Base-by-base conservation (phyloP, 2,329 filamentous ascomycete species). In the Aspergillus latus region DNA sequence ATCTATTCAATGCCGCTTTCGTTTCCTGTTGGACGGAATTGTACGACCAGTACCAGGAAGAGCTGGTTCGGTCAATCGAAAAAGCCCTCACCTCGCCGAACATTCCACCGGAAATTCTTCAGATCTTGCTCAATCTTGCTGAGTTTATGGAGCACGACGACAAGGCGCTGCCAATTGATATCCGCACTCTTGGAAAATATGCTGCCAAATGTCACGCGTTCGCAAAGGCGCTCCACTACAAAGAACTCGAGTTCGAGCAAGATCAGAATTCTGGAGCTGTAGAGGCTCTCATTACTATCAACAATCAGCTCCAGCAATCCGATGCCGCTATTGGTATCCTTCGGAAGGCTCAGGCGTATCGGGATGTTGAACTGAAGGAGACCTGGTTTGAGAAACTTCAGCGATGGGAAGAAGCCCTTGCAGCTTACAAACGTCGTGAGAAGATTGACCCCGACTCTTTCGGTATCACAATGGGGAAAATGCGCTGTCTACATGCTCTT, bases 71-170 rank as follows among this genome's bases (percentile, higher is more conserved):
- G 52, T 96, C 95, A 26, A 96, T 99, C 51, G 94, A 99, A 72
- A 91, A 89, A 60, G 94, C 95, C 0, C 89, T 99, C 64, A 94
- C 92, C 53, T 97, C 93, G 3, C 89, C 93, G 51, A 93, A 97
- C 65, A 95, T 99, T 10, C 93, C 94, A 0, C 94, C 95, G 0
- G 95, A 99, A 72, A 88, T 99, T 62, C 80, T 99, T 7, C 93
- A 96, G 59, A 88, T 97, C 49, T 80, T 99, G 29, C 84, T 99
- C 48, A 99, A 99, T 68, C 82, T 99, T 49, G 94, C 94, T 21
- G 94, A 99, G 71, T 99, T 99, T 73, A 99, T 99, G 94, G 94
- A 99, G 71, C 94, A 99, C 68, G 95, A 99, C 66, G 94, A 99
- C 72, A 99, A 99, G 74, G 93, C 95, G 11, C 79, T 99, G 51